Evolutionary conservation across 1,284 basidiomycete genomes (phyloP), one percentile per base, ranked within the genome.

Genomic region (Puccinia polysora): DNA sequence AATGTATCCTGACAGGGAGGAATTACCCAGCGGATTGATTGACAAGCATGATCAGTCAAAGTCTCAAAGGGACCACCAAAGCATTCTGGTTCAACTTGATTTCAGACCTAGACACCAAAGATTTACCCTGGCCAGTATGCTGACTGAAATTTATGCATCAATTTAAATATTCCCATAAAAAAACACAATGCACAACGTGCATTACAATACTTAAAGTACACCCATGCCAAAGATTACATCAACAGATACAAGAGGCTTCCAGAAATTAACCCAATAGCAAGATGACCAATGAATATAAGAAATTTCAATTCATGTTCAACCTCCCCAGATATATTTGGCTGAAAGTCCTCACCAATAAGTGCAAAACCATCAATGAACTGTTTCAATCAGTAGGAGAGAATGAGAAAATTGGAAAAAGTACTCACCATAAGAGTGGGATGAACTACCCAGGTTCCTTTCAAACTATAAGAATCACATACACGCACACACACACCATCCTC

Each of bases 91-190:
- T 50, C 34, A 65, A 65, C 15, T 34, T 65, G 2, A 20, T 30
- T 8, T 43, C 5, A 23, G 38, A 59, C 0, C 0, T 40, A 10
- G 56, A 25, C 3, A 40, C n/a, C 18, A 25, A 40, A 34, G 7
- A 43, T 10, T 43, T 60, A 15, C 23, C 38, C 0, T 60, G 58
- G 58, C 2, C 20, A 40, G 32, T 10, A 5, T 45, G 40, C 23
- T 43, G n/a, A 18, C 38, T 18, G 8, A 60, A 60, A 15, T 18
- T 60, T 2, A 43, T 15, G 1, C 14, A 60, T 12, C 58, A 60
- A n/a, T 45, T 60, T n/a, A 60, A 60, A 14, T 60, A 60, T 20
- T 36, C 38, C 45, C 58, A 60, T 30, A 60, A 45, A 28, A 36
- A 60, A 30, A n/a, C 45, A 60, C 23, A n/a, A 60, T 7, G 38